These are phyloP conservation scores for Camelina hispida DNA, from an alignment of 345 rosid species.

Conservation along the genomic window DNA sequence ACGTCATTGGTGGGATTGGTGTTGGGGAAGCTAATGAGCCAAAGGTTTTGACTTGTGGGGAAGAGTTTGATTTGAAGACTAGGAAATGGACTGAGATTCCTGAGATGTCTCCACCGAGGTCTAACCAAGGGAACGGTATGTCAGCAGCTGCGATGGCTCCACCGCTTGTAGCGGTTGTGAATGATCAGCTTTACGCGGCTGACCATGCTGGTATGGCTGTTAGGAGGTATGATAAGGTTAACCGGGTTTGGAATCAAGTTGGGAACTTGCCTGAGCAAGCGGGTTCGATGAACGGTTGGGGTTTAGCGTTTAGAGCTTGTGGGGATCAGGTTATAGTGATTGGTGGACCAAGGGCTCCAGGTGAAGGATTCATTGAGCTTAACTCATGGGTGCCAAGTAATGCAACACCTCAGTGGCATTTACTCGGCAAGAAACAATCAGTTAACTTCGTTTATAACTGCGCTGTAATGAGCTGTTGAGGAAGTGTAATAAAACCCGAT, in stretches of 20 bases:
- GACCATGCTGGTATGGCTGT: conserved; percentile 61
- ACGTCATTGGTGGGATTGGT: conserved; percentile 76
- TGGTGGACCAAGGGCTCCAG: conserved; percentile 60
- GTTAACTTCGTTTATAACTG: conserved; percentile 77
- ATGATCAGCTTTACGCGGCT: conserved; percentile 76
- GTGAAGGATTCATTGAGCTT: conserved; percentile 64
- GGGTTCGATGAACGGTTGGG: conserved; percentile 79
- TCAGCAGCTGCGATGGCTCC: conserved; percentile 64
- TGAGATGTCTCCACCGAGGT: conserved; percentile 59
- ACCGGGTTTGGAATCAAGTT: conserved; percentile 53
- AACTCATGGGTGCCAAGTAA: conserved; percentile 73
- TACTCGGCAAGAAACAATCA: conserved; percentile 59
- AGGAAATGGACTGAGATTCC: conserved; percentile 68
- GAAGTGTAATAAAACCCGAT: neutral
- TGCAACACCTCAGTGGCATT: conserved; percentile 63
- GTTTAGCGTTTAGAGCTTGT: conserved; percentile 78
- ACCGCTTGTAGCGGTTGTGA: conserved; percentile 77
- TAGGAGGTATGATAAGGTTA: conserved; percentile 61
- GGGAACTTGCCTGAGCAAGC: conserved; percentile 67
- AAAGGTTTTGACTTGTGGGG: conserved; percentile 57
- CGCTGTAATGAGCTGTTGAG: conserved; percentile 86
- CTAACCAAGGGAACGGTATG: conserved; percentile 32
- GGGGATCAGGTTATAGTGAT: conserved; percentile 69
- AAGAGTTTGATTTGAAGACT: conserved; percentile 65
- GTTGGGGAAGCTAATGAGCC: conserved; percentile 41